Conservation (phyloP, 164 flowering plant genomes). For the Stephania japonica region DNA sequence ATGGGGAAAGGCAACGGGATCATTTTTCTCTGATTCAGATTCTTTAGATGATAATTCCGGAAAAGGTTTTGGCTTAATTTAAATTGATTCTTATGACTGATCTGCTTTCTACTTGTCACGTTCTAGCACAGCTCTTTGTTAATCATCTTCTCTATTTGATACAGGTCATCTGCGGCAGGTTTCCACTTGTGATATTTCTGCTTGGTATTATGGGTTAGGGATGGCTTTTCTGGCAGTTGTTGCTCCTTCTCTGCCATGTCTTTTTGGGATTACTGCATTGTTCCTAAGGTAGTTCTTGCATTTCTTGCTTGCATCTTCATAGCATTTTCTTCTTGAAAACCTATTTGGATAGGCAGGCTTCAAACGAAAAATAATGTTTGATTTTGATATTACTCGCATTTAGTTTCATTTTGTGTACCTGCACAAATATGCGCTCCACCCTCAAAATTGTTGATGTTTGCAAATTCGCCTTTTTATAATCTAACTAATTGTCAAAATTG, state of each 20-base stretch:
- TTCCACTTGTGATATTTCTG: conserved; percentile 49
- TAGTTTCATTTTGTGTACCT: neutral
- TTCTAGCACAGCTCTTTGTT: neutral
- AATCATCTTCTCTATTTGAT: neutral
- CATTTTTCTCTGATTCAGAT: conserved; percentile 38
- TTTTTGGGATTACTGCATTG: conserved; percentile 80
- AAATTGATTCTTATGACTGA: neutral
- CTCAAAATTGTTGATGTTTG: neutral
- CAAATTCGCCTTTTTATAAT: neutral
- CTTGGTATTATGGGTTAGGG: conserved; percentile 68
- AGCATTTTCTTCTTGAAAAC: neutral
- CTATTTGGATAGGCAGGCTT: too few relatives aligned
- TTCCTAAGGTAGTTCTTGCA: conserved; percentile 55
- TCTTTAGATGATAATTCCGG: conserved; percentile 53
- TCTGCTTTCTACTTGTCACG: neutral
- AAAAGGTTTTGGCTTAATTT: conserved; percentile 48
- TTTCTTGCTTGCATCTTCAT: neutral
- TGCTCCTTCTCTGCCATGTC: conserved; percentile 67
- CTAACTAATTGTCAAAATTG: too few relatives aligned
- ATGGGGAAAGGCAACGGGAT: conserved; percentile 60
- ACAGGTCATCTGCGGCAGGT: conserved; percentile 71
- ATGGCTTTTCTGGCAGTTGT: conserved; percentile 77
- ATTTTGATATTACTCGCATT: too few relatives aligned
- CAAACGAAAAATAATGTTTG: too few relatives aligned
- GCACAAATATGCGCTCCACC: neutral